Percentiles rank a stretch among this genome's conserved stretches.
Conservation (phyloP, 2,329 filamentous ascomycete genomes). For the Macrophomina tecta region DNA sequence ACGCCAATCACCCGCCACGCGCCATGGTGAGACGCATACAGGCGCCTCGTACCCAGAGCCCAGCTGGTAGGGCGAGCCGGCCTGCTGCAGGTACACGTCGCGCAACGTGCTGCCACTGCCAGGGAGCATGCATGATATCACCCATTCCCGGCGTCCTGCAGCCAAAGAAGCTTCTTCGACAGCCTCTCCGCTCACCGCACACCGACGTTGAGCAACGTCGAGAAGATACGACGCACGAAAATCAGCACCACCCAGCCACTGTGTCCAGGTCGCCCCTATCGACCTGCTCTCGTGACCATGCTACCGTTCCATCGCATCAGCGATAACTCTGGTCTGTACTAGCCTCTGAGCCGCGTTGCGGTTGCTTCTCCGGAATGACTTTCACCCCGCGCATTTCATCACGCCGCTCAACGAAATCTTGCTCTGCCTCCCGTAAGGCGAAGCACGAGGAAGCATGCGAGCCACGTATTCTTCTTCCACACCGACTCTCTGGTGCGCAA, state of each 20-base stretch:
- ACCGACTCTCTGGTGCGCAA: neutral
- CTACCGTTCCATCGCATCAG: constrained; percentile 24
- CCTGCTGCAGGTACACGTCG: constrained; percentile 26
- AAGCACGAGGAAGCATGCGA: constrained; percentile 8
- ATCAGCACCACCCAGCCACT: neutral
- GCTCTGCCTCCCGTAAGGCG: neutral
- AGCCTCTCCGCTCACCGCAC: neutral
- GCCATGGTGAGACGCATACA: constrained; percentile 14
- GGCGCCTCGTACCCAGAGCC: constrained; percentile 14
- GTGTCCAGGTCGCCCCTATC: neutral
- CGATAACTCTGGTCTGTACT: neutral
- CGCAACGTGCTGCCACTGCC: constrained; percentile 18
- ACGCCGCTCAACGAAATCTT: neutral
- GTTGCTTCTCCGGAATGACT: neutral
- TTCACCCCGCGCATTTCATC: neutral
- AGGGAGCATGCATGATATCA: constrained; percentile 7
- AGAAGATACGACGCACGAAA: neutral
- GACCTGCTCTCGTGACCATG: constrained; percentile 6
- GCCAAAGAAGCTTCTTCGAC: neutral
- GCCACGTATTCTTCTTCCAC: constrained; percentile 2
- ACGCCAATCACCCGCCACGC: constrained; percentile 21
- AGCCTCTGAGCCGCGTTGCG: neutral
- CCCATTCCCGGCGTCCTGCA: constrained; percentile 4
- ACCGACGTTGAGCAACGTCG: constrained; percentile 13
- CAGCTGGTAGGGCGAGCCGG: constrained; percentile 4